Evolutionary conservation across 306 rosid species (phyloP), one percentile per base, ranked within the genome.

Genomic region (Casuarina cunninghamiana): DNA sequence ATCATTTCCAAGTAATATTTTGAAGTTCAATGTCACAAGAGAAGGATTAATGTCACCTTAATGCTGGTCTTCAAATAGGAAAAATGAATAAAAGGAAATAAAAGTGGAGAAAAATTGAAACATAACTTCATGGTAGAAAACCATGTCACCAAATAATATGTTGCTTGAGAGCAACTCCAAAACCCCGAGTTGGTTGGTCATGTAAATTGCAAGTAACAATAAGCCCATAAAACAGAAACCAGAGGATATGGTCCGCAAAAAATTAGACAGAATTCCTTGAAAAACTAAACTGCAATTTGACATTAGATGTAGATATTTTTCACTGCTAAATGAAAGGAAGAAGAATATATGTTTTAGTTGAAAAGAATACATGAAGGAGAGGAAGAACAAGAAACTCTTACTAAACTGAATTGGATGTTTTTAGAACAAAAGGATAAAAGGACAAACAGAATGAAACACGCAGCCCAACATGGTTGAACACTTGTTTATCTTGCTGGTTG

Each of bases 21-120:
- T 26, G 17, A 32, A 21, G 37, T 39, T 49, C 13, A 71, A 12
- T 37, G n/a, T 61, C 68, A 50, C 57, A 12, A 44, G 61, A 12
- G 16, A 58, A 62, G 35, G 69, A 12, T 62, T 62, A 12, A 50
- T 44, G 45, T 37, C 43, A 17, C 4, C 26, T 75, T 60, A 13
- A 17, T 50, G 5, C 26, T 35, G 38, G 26, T 9, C 6, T 49
- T 61, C 58, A 3, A 49, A 44, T 49, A 1, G 3, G 46, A 75
- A 80, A 11, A 21, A 19, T 26, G 42, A 73, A 77, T 45, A 41
- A 48, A 75, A 75, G 4, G n/a, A 61, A 11, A 32, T 10, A 13
- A 62, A 46, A 50, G 71, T 46, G 53, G 49, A 35, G 35, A 10
- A 43, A 81, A 75, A 61, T 9, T 12, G 26, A 61, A 35, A 61